Percentiles rank a stretch among this genome's conserved stretches.
Conservation (phyloP, 352 stramenopile genomes). For the Phytophthora tentaculata region DNA sequence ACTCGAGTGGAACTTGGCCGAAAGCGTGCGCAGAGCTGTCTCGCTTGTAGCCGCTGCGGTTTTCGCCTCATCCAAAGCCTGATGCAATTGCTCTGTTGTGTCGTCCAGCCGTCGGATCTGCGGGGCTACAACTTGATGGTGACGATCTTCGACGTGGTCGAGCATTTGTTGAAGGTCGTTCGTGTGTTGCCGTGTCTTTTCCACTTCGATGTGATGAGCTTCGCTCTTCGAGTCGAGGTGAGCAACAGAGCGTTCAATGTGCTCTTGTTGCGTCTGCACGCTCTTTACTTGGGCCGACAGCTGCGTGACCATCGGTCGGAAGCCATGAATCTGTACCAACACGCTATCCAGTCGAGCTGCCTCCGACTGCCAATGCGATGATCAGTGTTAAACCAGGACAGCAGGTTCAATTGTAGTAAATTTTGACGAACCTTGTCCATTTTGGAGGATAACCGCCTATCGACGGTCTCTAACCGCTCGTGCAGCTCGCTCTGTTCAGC, state of each 20-base stretch:
- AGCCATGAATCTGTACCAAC: slow-evolving; percentile 61
- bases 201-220: slow-evolving; percentile 13
- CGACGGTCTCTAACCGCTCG: slow-evolving; percentile 47
- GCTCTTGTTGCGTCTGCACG: slow-evolving; percentile 20
- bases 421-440: slow-evolving; percentile 66
- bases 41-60: slow-evolving; percentile 32
- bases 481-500: slow-evolving; percentile 54
- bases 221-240: slow-evolving; percentile 9
- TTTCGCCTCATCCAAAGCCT: slow-evolving; percentile 19
- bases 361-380: slow-evolving; percentile 46
- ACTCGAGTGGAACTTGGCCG: slow-evolving; percentile 45
- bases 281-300: slow-evolving; percentile 34
- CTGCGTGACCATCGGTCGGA: slow-evolving; percentile 46
- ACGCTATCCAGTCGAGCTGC: slow-evolving; percentile 50
- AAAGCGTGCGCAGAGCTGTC: slow-evolving; percentile 36
- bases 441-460: slow-evolving; percentile 54
- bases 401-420: slow-evolving; percentile 6
- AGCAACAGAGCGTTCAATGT: slow-evolving; percentile 13
- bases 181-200: slow-evolving; percentile 21
- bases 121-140: slow-evolving; percentile 19
- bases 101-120: slow-evolving; percentile 24
- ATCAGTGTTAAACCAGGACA: background rate
- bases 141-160: slow-evolving; percentile 16
- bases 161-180: slow-evolving; percentile 27
- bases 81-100: slow-evolving; percentile 26